Evolutionary conservation across 306 rosid species (phyloP).

Genomic region (Mucuna pruriens): DNA sequence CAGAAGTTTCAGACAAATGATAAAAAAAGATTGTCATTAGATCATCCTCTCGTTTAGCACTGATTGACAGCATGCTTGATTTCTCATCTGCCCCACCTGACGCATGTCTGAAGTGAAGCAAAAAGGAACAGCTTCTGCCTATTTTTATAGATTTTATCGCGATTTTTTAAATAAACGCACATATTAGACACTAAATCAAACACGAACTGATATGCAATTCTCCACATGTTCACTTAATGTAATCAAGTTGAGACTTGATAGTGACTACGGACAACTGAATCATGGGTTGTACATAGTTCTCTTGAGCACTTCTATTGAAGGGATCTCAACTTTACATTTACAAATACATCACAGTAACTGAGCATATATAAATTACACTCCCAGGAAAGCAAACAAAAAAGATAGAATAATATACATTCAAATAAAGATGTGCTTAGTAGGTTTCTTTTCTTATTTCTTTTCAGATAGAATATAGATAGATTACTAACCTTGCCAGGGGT

Average conservation of each 20-base stretch:
- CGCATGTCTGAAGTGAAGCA: too few relatives aligned
- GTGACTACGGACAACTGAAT: slow-evolving; percentile 12
- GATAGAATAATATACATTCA: neutral
- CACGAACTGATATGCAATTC: too few relatives aligned
- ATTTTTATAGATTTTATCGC: too few relatives aligned
- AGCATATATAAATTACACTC: neutral
- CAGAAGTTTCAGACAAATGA: neutral
- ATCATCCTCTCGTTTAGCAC: slow-evolving; percentile 8
- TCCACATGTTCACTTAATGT: neutral
- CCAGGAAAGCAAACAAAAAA: neutral
- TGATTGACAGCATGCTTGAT: too few relatives aligned
- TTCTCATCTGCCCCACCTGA: too few relatives aligned
- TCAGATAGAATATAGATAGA: neutral
- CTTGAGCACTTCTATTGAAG: neutral
- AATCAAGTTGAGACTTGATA: slow-evolving; percentile 23
- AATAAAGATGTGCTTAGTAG: neutral
- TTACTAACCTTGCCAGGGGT: slow-evolving; percentile 76
- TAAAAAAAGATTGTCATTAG: too few relatives aligned
- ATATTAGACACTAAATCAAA: too few relatives aligned
- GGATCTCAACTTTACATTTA: neutral
- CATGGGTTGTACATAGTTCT: neutral
- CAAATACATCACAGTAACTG: neutral
- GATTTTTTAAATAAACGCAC: too few relatives aligned
- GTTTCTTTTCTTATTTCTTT: slow-evolving; percentile 3
- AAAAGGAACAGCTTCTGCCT: too few relatives aligned